A percentile compares a stretch with the other conserved stretches of the same genome.
phyloP scores from a whole-genome alignment of 768 basidiomycete species.

The Boletus sensibilis region DNA sequence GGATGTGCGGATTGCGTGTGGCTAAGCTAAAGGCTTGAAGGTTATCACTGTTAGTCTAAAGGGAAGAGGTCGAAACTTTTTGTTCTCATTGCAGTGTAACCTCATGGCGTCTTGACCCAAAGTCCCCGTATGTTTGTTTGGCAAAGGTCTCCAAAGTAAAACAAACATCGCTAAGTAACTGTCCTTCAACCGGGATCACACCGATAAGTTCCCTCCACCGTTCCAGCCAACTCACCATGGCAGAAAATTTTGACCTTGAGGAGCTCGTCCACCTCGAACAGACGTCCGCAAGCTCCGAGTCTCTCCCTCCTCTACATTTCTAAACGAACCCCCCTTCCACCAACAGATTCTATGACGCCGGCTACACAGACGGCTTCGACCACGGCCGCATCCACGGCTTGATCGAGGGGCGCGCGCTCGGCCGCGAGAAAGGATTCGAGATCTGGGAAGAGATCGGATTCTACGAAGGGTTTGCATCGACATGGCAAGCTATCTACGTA shows the following conservation, averaged over 20 bases:
- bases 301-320: not conserved
- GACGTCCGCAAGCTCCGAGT: slow-evolving; percentile 39
- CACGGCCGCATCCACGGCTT: slow-evolving; percentile 90
- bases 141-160: not conserved
- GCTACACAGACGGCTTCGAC: slow-evolving; percentile 72
- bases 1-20: slow-evolving; percentile 2
- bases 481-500: slow-evolving; percentile 59
- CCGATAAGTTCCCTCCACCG: not conserved
- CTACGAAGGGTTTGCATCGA: slow-evolving; percentile 79
- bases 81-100: not conserved
- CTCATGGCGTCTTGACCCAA: not conserved
- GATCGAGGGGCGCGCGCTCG: slow-evolving; percentile 88
- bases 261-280: slow-evolving; percentile 61
- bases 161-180: not conserved
- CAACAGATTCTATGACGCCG: slow-evolving; percentile 74
- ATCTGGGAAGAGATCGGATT: slow-evolving; percentile 98
- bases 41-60: not conserved
- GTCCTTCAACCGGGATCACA: no score
- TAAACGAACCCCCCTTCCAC: not conserved
- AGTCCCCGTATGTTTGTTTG: not conserved
- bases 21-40: slow-evolving; percentile 3
- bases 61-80: not conserved
- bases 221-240: slow-evolving; percentile 10
- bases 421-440: slow-evolving; percentile 88
- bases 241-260: slow-evolving; percentile 52